Evolutionary conservation across 2,329 filamentous ascomycete species (phyloP).

Genomic region (Epichloe hybrida): DNA sequence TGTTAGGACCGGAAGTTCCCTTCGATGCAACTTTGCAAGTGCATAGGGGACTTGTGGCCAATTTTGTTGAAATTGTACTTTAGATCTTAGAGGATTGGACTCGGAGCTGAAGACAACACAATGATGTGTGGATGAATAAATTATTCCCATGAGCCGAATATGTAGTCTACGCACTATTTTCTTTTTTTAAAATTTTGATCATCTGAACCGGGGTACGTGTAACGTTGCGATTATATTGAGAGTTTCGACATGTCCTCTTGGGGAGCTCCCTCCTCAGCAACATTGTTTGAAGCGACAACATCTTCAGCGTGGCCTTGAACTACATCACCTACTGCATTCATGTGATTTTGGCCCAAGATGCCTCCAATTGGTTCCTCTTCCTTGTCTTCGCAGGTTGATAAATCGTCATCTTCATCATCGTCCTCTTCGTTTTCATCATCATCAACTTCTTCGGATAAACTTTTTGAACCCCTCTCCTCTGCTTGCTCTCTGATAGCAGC

Average conservation of each 20-base stretch:
- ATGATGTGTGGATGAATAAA: slow-evolving; percentile 11
- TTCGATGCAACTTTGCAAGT: not conserved
- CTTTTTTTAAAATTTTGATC: not conserved
- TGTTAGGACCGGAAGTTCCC: slow-evolving; percentile 20
- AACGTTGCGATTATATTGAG: slow-evolving; percentile 11
- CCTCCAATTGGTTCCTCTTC: not conserved
- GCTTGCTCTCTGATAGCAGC: slow-evolving; percentile 75
- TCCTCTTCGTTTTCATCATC: slow-evolving; percentile 16
- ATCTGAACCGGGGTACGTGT: slow-evolving; percentile 9
- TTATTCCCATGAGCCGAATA: slow-evolving; percentile 3
- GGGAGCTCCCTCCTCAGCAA: slow-evolving; percentile 5
- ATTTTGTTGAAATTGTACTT: slow-evolving; percentile 27
- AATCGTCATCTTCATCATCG: slow-evolving; percentile 6
- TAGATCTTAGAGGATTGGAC: slow-evolving; percentile 16
- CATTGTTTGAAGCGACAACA: not conserved
- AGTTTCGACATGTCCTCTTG: slow-evolving; percentile 18
- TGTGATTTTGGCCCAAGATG: not conserved
- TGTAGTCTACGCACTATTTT: not conserved
- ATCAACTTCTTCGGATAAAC: slow-evolving; percentile 11
- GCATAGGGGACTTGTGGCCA: slow-evolving; percentile 9
- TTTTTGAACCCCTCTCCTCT: slow-evolving; percentile 25
- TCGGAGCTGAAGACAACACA: not conserved
- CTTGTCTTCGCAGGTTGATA: slow-evolving; percentile 2
- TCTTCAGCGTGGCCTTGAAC: not conserved
- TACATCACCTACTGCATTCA: not conserved